Percentiles rank a stretch among this genome's conserved stretches.
phyloP scores from a whole-genome alignment of 139 green algal genomes.

The Deuterostichococcus epilithicus region DNA sequence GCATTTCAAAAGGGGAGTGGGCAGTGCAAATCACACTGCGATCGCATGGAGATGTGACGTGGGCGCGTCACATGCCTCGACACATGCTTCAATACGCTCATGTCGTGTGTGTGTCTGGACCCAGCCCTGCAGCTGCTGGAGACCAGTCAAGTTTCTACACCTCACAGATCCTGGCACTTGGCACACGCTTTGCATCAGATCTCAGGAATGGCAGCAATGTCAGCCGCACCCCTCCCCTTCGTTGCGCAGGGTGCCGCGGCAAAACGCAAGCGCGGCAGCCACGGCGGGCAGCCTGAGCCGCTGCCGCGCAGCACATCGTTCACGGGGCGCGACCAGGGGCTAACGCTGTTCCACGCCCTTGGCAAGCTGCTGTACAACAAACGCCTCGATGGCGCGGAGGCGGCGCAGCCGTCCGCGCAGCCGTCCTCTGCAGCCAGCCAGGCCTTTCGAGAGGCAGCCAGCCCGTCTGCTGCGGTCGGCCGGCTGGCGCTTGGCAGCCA shows the following conservation, averaged over 20 bases:
- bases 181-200: neutral
- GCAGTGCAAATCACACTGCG: too few relatives aligned
- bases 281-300: neutral
- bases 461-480: too few relatives aligned
- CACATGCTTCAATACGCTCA: neutral
- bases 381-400: neutral
- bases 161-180: neutral
- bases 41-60: too few relatives aligned
- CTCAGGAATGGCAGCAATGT: neutral
- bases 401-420: neutral
- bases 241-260: neutral
- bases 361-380: constrained; percentile 87
- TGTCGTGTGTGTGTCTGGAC: neutral
- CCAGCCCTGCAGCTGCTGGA: neutral
- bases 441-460: too few relatives aligned
- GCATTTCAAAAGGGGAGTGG: neutral
- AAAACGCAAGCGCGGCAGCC: neutral
- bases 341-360: constrained; percentile 71
- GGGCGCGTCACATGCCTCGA: neutral
- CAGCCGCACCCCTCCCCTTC: neutral
- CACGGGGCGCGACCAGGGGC: constrained; percentile 38
- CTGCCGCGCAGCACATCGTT: neutral
- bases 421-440: neutral
- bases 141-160: neutral
- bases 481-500: too few relatives aligned